phyloP scores from a whole-genome alignment of 192 early-diverging fungal species.

The Rhizophagus sp. region DNA sequence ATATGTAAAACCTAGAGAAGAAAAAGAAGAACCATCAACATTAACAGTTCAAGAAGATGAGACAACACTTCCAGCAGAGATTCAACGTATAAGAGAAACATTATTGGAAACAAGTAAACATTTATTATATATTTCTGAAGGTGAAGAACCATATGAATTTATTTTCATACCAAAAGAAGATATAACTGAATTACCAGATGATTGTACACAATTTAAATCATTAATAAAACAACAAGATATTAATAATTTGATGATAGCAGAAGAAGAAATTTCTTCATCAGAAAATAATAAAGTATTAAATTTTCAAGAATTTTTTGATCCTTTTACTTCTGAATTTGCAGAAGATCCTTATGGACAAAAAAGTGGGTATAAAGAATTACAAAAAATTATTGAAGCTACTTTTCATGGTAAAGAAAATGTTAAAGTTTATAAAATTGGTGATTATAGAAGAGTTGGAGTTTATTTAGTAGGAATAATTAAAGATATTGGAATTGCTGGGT shows the following conservation, averaged over 20 bases:
- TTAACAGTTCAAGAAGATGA: too few relatives aligned
- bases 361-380: constrained; percentile 13
- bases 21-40: background rate
- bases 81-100: background rate
- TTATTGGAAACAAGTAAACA: background rate
- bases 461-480: constrained; percentile 17
- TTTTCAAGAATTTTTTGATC: constrained; percentile 14
- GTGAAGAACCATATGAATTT: constrained; percentile 4
- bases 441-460: background rate
- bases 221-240: background rate
- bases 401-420: constrained; percentile 23
- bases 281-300: background rate
- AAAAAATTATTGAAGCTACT: constrained; percentile 12
- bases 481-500: background rate
- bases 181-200: background rate
- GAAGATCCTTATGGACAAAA: constrained; percentile 25
- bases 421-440: constrained; percentile 6
- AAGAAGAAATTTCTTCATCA: background rate
- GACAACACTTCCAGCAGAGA: background rate
- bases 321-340: background rate
- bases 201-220: background rate
- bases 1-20: background rate
- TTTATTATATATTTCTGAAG: constrained; percentile 6
- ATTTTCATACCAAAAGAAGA: constrained; percentile 11
- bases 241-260: background rate